Evolutionary conservation across 164 flowering plant species (phyloP).

Genomic region (Umbilicus rupestris): DNA sequence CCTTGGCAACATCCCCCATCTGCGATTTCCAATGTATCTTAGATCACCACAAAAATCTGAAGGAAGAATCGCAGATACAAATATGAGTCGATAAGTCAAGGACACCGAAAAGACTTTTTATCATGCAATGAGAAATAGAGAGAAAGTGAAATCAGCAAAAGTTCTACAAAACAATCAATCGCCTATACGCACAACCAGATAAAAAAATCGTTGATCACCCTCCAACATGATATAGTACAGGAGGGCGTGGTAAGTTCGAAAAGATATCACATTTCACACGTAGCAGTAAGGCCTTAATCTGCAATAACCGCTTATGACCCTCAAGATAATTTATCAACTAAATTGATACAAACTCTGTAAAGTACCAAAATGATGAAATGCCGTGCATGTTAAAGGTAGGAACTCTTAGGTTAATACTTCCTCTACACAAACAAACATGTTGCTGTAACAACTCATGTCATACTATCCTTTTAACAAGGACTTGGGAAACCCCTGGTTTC

Average conservation of each 20-base stretch:
- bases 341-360: background rate
- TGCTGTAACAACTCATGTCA: too few relatives aligned
- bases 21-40: conserved; percentile 13
- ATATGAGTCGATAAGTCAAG: too few relatives aligned
- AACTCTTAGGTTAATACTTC: too few relatives aligned
- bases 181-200: too few relatives aligned
- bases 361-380: background rate
- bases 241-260: too few relatives aligned
- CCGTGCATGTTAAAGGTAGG: background rate
- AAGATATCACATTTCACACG: too few relatives aligned
- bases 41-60: background rate
- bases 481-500: too few relatives aligned
- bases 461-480: too few relatives aligned
- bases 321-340: background rate
- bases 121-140: background rate
- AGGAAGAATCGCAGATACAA: background rate
- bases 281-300: too few relatives aligned
- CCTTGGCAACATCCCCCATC: conserved; percentile 98
- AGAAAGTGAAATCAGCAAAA: background rate
- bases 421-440: too few relatives aligned
- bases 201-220: background rate
- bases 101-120: too few relatives aligned
- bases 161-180: too few relatives aligned
- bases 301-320: background rate
- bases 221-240: background rate